A percentile compares a stretch with the other conserved stretches of the same genome.
These are phyloP conservation scores for Sporothrix humicola DNA, from an alignment of 2,329 filamentous ascomycete species.

Conservation along the genomic window DNA sequence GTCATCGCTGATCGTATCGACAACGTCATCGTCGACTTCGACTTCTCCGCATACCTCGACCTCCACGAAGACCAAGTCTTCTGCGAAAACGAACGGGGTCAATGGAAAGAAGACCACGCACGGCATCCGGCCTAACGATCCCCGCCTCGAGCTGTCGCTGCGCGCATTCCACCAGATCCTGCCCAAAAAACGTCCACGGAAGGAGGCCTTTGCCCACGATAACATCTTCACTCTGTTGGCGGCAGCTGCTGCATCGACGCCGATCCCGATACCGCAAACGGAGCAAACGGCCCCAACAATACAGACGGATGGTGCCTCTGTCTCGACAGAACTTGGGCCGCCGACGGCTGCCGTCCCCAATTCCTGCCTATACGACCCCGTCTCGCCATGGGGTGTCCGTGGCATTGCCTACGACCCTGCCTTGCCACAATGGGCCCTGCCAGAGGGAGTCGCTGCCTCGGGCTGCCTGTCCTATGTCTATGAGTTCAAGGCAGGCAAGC, in stretches of 20 bases:
- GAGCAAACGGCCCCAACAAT: not conserved
- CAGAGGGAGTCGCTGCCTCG: conserved; percentile 7
- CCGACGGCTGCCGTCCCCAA: not conserved
- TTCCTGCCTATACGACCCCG: conserved; percentile 32
- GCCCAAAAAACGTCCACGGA: conserved; percentile 26
- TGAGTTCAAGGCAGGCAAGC: not conserved
- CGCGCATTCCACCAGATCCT: conserved; percentile 27
- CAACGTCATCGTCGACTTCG: not conserved
- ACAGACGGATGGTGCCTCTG: not conserved
- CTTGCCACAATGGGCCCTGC: conserved; percentile 27
- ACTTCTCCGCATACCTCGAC: not conserved
- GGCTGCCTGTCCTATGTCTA: not conserved
- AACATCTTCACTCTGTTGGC: conserved; percentile 11
- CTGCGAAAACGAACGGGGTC: not conserved
- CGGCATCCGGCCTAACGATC: conserved; percentile 20
- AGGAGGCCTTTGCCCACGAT: not conserved
- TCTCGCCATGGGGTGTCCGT: conserved; percentile 35
- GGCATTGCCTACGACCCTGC: conserved; percentile 35
- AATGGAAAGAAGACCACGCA: no score
- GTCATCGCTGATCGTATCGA: not conserved
- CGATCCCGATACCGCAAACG: not conserved
- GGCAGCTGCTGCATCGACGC: not conserved
- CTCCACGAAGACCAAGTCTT: not conserved
- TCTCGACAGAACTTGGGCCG: not conserved
- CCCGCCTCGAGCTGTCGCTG: conserved; percentile 27